These are phyloP conservation scores for Trametes versicolor DNA, from an alignment of 1,284 basidiomycete species.

Conservation along the genomic window DNA sequence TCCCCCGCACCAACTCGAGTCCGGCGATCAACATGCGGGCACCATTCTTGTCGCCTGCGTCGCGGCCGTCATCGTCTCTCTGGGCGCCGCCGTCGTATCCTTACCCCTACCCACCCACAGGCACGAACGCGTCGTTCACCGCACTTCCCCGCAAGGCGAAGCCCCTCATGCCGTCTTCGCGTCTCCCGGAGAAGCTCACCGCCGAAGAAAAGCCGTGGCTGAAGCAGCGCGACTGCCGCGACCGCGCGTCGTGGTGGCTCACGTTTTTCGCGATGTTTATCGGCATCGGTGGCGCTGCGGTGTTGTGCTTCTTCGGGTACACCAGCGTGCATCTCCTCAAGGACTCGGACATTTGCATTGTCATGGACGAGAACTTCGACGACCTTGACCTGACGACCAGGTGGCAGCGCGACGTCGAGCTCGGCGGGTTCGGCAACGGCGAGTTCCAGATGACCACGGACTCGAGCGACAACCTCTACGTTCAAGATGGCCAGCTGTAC, in stretches of 20 bases:
- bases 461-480: conserved; percentile 71
- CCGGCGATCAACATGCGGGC: conserved; percentile 62
- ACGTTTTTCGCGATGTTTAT: conserved; percentile 57
- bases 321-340: conserved; percentile 51
- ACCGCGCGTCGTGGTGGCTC: conserved; percentile 65
- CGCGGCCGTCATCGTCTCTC: conserved; percentile 63
- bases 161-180: conserved; percentile 59
- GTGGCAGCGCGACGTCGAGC: conserved; percentile 75
- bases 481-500: conserved; percentile 76
- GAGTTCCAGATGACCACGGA: conserved; percentile 84
- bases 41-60: conserved; percentile 74
- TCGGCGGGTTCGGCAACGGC: conserved; percentile 84
- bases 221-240: conserved; percentile 58
- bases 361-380: conserved; percentile 77
- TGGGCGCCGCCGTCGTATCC: conserved; percentile 66
- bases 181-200: conserved; percentile 55
- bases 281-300: conserved; percentile 55
- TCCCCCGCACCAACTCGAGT: conserved; percentile 51
- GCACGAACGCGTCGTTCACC: conserved; percentile 46
- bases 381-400: conserved; percentile 57
- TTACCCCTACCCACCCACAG: conserved; percentile 44
- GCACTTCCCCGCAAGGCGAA: conserved; percentile 49
- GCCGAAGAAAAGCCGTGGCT: conserved; percentile 73
- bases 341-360: conserved; percentile 64
- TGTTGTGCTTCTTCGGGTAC: conserved; percentile 59